phyloP scores from a whole-genome alignment of 2,329 filamentous ascomycete genomes.

The Cercospora canescens region DNA sequence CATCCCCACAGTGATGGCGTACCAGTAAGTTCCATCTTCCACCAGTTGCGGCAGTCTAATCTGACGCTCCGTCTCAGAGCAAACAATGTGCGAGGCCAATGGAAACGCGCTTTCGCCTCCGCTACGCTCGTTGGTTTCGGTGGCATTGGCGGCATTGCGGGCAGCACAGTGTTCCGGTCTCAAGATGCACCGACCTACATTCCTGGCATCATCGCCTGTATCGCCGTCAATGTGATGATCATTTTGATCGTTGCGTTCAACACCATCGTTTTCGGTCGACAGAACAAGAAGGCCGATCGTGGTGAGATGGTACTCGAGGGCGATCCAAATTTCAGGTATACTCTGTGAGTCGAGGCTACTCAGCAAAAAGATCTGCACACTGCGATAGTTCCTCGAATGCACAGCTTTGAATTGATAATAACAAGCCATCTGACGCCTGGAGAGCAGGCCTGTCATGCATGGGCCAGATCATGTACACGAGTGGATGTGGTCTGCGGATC shows the following conservation, averaged over 20 bases:
- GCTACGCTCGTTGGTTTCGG: slow-evolving; percentile 5
- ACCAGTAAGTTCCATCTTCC: not conserved
- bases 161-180: slow-evolving; percentile 19
- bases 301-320: not conserved
- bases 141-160: slow-evolving; percentile 66
- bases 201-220: not conserved
- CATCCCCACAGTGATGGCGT: slow-evolving; percentile 21
- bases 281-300: not conserved
- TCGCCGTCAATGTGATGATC: not conserved
- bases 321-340: not conserved
- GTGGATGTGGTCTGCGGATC: no score
- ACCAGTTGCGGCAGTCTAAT: no score
- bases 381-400: not conserved
- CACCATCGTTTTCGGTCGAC: not conserved
- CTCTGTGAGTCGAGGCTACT: not conserved
- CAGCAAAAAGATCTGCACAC: not conserved
- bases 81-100: slow-evolving; percentile 56
- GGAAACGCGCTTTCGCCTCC: slow-evolving; percentile 45
- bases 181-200: slow-evolving; percentile 17
- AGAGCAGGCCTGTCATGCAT: not conserved
- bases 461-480: no score
- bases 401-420: not conserved
- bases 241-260: not conserved
- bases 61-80: not conserved
- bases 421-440: not conserved